Percentiles rank a stretch among this genome's conserved stretches.
Conservation (phyloP, 1,139 yeast genomes). For the Geotrichum candidum region DNA sequence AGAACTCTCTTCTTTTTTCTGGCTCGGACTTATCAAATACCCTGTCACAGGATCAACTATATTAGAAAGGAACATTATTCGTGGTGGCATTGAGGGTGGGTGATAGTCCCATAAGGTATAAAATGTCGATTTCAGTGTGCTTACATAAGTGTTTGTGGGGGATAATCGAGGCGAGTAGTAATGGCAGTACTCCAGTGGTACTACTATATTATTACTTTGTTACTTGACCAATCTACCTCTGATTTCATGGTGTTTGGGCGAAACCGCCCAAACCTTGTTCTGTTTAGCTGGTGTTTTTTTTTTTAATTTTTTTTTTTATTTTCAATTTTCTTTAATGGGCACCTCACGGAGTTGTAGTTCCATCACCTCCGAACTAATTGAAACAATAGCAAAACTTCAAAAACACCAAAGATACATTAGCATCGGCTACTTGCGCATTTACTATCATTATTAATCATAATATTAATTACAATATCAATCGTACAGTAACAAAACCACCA, state of each 20-base stretch:
- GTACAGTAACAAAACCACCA: neutral
- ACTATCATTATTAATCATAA: neutral
- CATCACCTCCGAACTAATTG: neutral
- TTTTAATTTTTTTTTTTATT: no score
- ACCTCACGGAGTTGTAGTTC: neutral
- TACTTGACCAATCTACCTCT: no score
- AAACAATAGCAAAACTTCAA: neutral
- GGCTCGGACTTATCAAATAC: no score
- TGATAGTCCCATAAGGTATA: neutral
- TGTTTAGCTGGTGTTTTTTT: no score
- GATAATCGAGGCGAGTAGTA: neutral
- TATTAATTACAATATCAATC: neutral
- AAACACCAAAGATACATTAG: neutral
- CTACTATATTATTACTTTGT: no score
- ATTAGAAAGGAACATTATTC: neutral
- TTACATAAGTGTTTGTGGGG: neutral
- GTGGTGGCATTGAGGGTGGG: neutral
- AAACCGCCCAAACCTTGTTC: neutral
- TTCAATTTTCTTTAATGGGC: neutral
- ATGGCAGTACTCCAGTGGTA: neutral
- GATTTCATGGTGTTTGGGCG: neutral
- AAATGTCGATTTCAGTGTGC: neutral
- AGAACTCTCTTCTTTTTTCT: no score
- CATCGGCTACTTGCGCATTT: neutral
- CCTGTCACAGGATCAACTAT: no score